Percentiles rank a stretch among this genome's conserved stretches.
These are phyloP conservation scores for Ganoderma leucocontextum DNA, from an alignment of 1,284 basidiomycete genomes.

Conservation along the genomic window DNA sequence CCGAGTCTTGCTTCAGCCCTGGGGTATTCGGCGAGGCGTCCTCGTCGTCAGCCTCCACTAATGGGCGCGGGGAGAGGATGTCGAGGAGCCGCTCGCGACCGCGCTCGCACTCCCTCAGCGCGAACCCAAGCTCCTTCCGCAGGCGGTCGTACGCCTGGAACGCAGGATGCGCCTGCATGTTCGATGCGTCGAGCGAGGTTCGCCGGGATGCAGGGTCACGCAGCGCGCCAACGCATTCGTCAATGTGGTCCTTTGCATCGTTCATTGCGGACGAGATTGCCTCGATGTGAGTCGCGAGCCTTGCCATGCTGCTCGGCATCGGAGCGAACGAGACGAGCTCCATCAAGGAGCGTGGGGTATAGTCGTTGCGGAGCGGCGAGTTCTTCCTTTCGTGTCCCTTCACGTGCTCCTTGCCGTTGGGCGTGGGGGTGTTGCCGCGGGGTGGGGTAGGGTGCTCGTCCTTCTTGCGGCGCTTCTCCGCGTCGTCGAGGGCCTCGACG, in stretches of 20 bases:
- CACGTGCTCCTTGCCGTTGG: constrained; percentile 19
- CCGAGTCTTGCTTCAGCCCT: constrained; percentile 56
- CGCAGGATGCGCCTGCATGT: constrained; percentile 51
- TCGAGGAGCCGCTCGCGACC: constrained; percentile 70
- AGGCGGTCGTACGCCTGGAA: constrained; percentile 75
- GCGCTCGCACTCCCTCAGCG: constrained; percentile 80
- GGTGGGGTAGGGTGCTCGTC: constrained; percentile 58
- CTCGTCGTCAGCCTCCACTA: constrained; percentile 41
- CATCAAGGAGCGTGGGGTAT: constrained; percentile 35
- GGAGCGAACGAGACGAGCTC: constrained; percentile 69
- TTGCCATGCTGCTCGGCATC: constrained; percentile 66
- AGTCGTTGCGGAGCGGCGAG: constrained; percentile 20
- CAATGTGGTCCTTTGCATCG: constrained; percentile 71
- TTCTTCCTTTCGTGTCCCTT: constrained; percentile 24
- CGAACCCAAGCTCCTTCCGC: constrained; percentile 76
- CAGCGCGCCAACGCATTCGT: constrained; percentile 63
- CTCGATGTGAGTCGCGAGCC: constrained; percentile 77
- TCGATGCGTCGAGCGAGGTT: constrained; percentile 4
- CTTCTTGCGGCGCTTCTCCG: constrained; percentile 55
- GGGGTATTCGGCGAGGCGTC: constrained; percentile 57
- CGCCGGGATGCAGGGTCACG: constrained; percentile 44
- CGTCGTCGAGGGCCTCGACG: constrained; percentile 64
- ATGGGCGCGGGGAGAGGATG: constrained; percentile 51
- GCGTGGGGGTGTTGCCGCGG: constrained; percentile 19
- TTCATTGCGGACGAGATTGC: constrained; percentile 69